These are phyloP conservation scores for Smallanthus sonchifolius DNA, from an alignment of 129 eudicot genomes.

Conservation along the genomic window DNA sequence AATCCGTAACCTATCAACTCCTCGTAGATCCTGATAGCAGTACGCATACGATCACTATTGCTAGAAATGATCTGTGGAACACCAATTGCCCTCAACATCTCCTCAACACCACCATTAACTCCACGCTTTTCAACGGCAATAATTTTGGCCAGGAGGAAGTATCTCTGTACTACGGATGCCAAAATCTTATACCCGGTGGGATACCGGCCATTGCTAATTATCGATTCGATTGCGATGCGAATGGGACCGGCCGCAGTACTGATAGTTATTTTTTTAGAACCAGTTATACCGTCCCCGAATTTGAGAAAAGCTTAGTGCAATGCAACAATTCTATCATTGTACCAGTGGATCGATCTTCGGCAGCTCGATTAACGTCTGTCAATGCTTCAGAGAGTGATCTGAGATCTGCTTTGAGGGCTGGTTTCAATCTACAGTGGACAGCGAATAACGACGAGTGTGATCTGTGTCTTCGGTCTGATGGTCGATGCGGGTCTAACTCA, in stretches of 20 bases:
- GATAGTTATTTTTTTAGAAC: neutral
- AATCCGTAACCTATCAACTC: neutral
- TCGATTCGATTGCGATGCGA: conserved; percentile 13
- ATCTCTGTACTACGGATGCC: neutral
- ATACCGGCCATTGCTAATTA: neutral
- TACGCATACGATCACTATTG: neutral
- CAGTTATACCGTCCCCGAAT: no score
- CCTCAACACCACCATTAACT: neutral
- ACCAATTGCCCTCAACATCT: neutral
- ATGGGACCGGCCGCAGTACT: neutral
- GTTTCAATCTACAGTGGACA: conserved; percentile 39
- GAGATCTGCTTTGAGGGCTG: conserved; percentile 16
- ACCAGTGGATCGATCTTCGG: conserved; percentile 21
- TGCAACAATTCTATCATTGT: neutral
- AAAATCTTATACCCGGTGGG: neutral
- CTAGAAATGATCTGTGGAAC: neutral
- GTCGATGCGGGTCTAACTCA: conserved; percentile 40
- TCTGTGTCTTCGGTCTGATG: conserved; percentile 36
- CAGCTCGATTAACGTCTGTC: neutral
- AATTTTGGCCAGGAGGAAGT: neutral
- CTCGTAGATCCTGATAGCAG: neutral
- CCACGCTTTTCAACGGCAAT: neutral
- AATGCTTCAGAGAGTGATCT: conserved; percentile 6
- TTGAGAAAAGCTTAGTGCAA: neutral
- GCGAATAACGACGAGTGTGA: conserved; percentile 32